Base-by-base conservation (phyloP, 225 moss, liverwort and hornwort genomes). In the Lunularia cruciata region DNA sequence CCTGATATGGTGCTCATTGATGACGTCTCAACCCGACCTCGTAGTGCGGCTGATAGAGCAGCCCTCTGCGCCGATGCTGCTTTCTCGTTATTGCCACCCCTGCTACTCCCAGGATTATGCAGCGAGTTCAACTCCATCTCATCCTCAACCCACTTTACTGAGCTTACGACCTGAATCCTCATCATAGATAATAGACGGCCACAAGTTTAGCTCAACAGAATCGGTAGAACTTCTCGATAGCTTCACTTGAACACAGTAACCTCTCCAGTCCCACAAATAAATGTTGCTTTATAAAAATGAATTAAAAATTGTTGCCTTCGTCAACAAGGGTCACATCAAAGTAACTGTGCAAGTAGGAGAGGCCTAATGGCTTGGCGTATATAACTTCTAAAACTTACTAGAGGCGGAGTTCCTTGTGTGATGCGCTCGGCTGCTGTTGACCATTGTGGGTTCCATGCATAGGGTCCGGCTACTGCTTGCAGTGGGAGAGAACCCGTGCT, bases 81-180 rank as follows among this genome's bases (percentile, higher is more conserved):
- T 78, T 81, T 90, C 47, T 82, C 88, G 63, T 83, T 81, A 49
- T 86, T 62, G 68, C 81, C 75, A 60, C 84, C 85, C 45, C 75
- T 75, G 57, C 74, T 76, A 49, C 77, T 74, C 51, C 81, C 87
- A 53, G 88, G 78, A 59, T 79, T 88, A 37, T 87, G 86, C 34
- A 94, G 69, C 25, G 85, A 83, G 78, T 81, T 75, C 48, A 94
- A 76, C 74, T 94, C 93, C 70, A 87, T 72, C 78, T 94, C 93
- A 69, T 87, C 88, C 77, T 94, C 93, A 42, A 87, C 51, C 93
- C 90, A 90, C 57, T 87, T 90, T 32, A 93, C 68, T 54, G 90
- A 88, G 31, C 83, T 88, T 46, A 88, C 88, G 70, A 88, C 89
- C 92, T 92, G 69, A 34, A 68, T 32, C 26, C 42, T 0, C 23